Percentiles rank a stretch among this genome's conserved stretches.
phyloP scores from a whole-genome alignment of 2,329 filamentous ascomycete species.

The Venturia asperata region DNA sequence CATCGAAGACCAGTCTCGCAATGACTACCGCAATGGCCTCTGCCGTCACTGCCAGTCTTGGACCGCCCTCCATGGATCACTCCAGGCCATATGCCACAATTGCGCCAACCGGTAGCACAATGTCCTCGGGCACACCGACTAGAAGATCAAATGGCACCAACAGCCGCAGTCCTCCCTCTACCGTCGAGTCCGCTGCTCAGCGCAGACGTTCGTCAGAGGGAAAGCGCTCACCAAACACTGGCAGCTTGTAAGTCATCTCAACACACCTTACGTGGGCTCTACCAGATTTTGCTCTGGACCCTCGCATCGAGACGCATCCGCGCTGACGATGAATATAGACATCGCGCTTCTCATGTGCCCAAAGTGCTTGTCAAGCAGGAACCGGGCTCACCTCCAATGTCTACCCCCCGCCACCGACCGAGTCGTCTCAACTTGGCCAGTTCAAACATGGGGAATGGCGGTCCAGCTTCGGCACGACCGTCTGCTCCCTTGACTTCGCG shows the following conservation, averaged over 20 bases:
- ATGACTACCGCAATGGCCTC: constrained; percentile 44
- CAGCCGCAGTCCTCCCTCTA: constrained; percentile 14
- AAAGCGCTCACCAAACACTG: constrained; percentile 49
- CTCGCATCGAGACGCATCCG: constrained; percentile 11
- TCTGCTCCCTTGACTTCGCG: constrained; percentile 66
- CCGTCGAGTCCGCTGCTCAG: constrained; percentile 28
- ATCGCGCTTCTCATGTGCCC: constrained; percentile 35
- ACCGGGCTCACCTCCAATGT: constrained; percentile 79
- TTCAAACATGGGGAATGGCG: constrained; percentile 26
- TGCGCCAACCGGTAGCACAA: constrained; percentile 27
- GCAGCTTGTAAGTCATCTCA: constrained; percentile 31
- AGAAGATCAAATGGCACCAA: constrained; percentile 19
- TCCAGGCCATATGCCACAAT: constrained; percentile 40
- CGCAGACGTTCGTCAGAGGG: constrained; percentile 38
- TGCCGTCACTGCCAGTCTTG: constrained; percentile 34
- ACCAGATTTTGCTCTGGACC: constrained; percentile 25
- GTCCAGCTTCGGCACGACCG: constrained; percentile 56
- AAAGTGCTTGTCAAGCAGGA: constrained; percentile 97
- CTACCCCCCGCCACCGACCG: constrained; percentile 65
- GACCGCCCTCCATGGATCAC: constrained; percentile 29
- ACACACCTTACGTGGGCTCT: constrained; percentile 23
- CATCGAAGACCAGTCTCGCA: constrained; percentile 21
- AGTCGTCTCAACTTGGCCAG: constrained; percentile 67
- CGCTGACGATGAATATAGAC: background rate
- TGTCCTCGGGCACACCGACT: constrained; percentile 23